phyloP scores from a whole-genome alignment of 2,329 filamentous ascomycete species.

The Pyrenochaeta sp. region DNA sequence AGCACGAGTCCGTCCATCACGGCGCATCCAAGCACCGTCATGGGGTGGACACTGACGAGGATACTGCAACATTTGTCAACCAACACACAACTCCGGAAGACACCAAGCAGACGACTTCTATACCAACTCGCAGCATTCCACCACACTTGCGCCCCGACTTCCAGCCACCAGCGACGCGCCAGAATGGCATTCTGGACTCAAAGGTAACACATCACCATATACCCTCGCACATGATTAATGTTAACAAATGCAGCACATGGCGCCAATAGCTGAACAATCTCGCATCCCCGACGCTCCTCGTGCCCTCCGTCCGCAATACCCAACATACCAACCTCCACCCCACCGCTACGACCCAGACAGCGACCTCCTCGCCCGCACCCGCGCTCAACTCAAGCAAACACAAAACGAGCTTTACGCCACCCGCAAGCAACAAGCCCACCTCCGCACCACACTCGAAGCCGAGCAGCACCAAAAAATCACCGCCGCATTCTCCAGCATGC shows the following conservation, averaged over 20 bases:
- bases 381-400: conserved; percentile 20
- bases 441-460: conserved; percentile 13
- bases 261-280: background rate
- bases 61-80: background rate
- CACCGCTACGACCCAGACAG: conserved; percentile 4
- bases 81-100: background rate
- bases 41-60: background rate
- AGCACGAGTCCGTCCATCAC: background rate
- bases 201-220: background rate
- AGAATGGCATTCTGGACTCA: background rate
- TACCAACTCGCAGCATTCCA: conserved; percentile 8
- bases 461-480: conserved; percentile 16
- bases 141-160: conserved; percentile 18
- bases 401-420: conserved; percentile 23
- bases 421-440: conserved; percentile 17
- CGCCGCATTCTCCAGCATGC: conserved; percentile 16
- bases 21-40: background rate
- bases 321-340: conserved; percentile 1
- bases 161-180: background rate
- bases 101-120: background rate
- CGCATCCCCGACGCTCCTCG: conserved; percentile 1
- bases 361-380: conserved; percentile 17
- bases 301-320: conserved; percentile 4
- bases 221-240: background rate
- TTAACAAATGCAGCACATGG: background rate